phyloP scores from a whole-genome alignment of 306 rosid species.

The Castanea sativa region DNA sequence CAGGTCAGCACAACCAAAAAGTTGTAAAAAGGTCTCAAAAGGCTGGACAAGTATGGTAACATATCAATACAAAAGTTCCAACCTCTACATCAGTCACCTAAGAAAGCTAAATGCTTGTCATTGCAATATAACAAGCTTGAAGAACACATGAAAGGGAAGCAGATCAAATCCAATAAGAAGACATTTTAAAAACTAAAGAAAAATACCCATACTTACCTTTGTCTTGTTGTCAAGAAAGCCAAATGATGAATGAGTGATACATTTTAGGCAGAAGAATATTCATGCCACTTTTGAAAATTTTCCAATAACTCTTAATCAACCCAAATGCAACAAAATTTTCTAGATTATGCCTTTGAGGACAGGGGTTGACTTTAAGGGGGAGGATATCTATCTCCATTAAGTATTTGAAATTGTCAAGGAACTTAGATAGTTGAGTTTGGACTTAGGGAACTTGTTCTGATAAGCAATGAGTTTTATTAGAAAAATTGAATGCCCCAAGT shows the following conservation, averaged over 20 bases:
- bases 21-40: conserved; percentile 48
- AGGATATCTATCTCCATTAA: too few relatives aligned
- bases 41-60: conserved; percentile 40
- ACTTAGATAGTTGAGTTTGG: too few relatives aligned
- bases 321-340: conserved; percentile 40
- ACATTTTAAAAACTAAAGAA: conserved; percentile 31
- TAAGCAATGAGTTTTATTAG: too few relatives aligned
- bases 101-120: conserved; percentile 63
- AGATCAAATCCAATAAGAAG: conserved; percentile 44
- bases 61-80: conserved; percentile 41
- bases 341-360: too few relatives aligned
- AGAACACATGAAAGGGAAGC: conserved; percentile 53
- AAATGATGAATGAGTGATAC: conserved; percentile 62
- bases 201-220: background rate
- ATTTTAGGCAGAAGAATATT: conserved; percentile 56
- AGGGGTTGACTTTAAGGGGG: too few relatives aligned
- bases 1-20: conserved; percentile 42
- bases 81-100: conserved; percentile 78
- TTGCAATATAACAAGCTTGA: conserved; percentile 52
- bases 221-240: conserved; percentile 57
- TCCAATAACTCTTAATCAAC: conserved; percentile 37
- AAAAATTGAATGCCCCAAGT: too few relatives aligned
- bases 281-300: conserved; percentile 35
- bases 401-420: too few relatives aligned
- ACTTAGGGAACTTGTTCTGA: too few relatives aligned